A percentile compares a stretch with the other conserved stretches of the same genome.
Evolutionary conservation across 495 filamentous ascomycete species (phyloP).

Genomic region (Neurospora sp.): DNA sequence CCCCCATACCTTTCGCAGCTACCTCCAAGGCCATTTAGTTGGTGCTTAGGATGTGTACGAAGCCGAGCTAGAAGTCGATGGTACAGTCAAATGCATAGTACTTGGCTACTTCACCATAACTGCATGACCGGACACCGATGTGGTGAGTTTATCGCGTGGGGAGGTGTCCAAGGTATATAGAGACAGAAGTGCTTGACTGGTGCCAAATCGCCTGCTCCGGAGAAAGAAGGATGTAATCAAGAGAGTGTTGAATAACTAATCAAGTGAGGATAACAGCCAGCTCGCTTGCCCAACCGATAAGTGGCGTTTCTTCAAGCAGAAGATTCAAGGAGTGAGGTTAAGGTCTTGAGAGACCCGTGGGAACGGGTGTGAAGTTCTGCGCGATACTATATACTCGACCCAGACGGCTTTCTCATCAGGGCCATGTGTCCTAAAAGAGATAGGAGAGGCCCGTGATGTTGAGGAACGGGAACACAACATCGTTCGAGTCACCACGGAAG

Average conservation of each 20-base stretch:
- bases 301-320: not conserved
- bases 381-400: conserved; percentile 15
- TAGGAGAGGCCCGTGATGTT: conserved; percentile 1
- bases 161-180: not conserved
- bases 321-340: not conserved
- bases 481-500: not conserved
- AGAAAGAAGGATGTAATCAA: not conserved
- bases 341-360: not conserved
- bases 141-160: not conserved
- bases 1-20: conserved; percentile 1
- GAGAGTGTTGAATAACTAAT: not conserved
- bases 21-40: conserved; percentile 1
- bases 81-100: conserved; percentile 13
- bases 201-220: not conserved
- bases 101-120: not conserved
- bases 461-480: conserved; percentile 15
- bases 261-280: not conserved
- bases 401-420: not conserved
- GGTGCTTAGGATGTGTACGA: not conserved
- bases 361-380: conserved; percentile 14
- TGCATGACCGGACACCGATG: not conserved
- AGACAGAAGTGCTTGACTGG: not conserved
- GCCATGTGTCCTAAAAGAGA: not conserved
- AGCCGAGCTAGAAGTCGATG: conserved; percentile 1
- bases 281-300: not conserved